Base-by-base conservation (phyloP, 2,329 filamentous ascomycete species). In the Penicillium sp. region DNA sequence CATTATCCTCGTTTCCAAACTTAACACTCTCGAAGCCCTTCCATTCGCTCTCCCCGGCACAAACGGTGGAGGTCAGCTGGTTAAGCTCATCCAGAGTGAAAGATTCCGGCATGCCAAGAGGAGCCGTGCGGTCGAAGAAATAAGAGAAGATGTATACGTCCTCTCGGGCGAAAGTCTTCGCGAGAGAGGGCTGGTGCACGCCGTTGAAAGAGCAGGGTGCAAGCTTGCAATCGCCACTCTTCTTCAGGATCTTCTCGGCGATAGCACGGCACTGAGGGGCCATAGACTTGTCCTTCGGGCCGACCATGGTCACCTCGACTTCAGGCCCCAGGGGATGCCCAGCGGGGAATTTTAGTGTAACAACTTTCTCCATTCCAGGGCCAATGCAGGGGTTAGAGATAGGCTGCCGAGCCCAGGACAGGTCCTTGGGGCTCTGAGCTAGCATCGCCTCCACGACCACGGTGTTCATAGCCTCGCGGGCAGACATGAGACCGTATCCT, bases 201-300 rank as follows among this genome's bases (percentile, higher is more conserved):
- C 94, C 94, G 74, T 96, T 96, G 86, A 99, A 99, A 1, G 94
- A 96, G 81, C 94, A 99, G n/a, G 94, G 94, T 0, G 90, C 84
- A 48, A 97, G 79, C 61, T 82, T 82, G 80, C 94, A 99, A 33
- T 86, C 82, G 43, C 85, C 84, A 21, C 95, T 91, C 79, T 99
- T 99, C 70, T 88, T 84, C 44, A 99, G 82, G 29, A 95, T 95
- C 75, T 89, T 91, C 80, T 99, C 94, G 1, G 92, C 90, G 49
- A 97, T 80, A 61, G 85, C 87, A 61, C 94, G 92, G 80, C 94
- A 99, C 75, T 96, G 92, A 2, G 92, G 88, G 19, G 92, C 85
- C 2, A 90, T 84, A 41, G 89, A 82, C 21, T 68, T 55, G 57
- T 86, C 83, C 15, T 84, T 79, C 2, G 94, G 94, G 2, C 94